Evolutionary conservation across 495 filamentous ascomycete genomes (phyloP).

Genomic region (Corynascus novoguineensis): DNA sequence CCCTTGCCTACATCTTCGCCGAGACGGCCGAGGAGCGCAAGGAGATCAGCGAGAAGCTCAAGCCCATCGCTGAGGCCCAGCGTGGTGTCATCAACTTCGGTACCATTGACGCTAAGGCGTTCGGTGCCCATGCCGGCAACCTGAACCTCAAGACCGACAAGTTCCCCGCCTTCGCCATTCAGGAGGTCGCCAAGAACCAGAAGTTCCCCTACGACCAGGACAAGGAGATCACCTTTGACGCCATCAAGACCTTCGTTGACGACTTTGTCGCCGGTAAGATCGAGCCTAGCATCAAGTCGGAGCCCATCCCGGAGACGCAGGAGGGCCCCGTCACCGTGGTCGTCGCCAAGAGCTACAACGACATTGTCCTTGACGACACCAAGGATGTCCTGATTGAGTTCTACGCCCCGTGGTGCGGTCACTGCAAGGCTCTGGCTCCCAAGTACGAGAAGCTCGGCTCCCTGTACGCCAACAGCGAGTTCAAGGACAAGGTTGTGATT

Average conservation of each 20-base stretch:
- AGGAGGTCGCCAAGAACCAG: slow-evolving; percentile 90
- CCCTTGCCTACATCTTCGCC: slow-evolving; percentile 96
- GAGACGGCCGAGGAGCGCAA: slow-evolving; percentile 87
- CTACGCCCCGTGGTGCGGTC: slow-evolving; percentile 98
- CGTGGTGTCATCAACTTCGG: slow-evolving; percentile 91
- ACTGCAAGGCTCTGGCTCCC: slow-evolving; percentile 92
- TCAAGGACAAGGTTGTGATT: slow-evolving; percentile 77
- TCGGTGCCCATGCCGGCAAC: slow-evolving; percentile 92
- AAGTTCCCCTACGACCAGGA: slow-evolving; percentile 93
- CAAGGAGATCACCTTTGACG: slow-evolving; percentile 68
- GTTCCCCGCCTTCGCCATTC: slow-evolving; percentile 97
- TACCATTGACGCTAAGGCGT: slow-evolving; percentile 93
- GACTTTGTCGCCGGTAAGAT: slow-evolving; percentile 84
- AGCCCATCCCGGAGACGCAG: slow-evolving; percentile 92
- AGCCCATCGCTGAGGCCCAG: slow-evolving; percentile 62
- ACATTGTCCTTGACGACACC: slow-evolving; percentile 83
- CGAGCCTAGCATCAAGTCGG: slow-evolving; percentile 94
- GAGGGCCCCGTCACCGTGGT: slow-evolving; percentile 84
- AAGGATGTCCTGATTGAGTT: slow-evolving; percentile 99
- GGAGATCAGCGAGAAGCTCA: slow-evolving; percentile 60
- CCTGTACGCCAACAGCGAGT: slow-evolving; percentile 68
- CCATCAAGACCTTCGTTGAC: slow-evolving; percentile 78
- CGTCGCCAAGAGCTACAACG: slow-evolving; percentile 91
- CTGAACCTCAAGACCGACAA: slow-evolving; percentile 92
- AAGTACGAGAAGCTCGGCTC: slow-evolving; percentile 87